phyloP scores from a whole-genome alignment of 129 eudicot genomes.

The Helichrysum umbraculigerum region DNA sequence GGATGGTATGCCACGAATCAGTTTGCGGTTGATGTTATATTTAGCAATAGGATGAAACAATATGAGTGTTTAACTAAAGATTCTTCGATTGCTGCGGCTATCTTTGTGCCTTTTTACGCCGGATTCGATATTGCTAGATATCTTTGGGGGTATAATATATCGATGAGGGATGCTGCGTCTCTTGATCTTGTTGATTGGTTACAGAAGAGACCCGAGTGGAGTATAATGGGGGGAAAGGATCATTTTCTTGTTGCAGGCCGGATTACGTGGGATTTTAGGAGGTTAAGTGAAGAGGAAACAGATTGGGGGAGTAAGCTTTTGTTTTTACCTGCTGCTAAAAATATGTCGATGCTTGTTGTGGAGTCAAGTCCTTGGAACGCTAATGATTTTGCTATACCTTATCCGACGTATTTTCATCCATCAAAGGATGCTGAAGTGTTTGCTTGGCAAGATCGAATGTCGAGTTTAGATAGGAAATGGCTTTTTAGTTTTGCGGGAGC shows the following conservation, averaged over 20 bases:
- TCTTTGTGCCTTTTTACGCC: slow-evolving; percentile 54
- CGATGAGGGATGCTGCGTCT: slow-evolving; percentile 42
- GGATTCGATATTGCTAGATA: slow-evolving; percentile 56
- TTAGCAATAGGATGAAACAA: slow-evolving; percentile 49
- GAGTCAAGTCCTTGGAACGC: slow-evolving; percentile 43
- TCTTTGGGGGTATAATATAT: slow-evolving; percentile 38
- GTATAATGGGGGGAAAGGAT: slow-evolving; percentile 41
- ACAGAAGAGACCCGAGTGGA: slow-evolving; percentile 45
- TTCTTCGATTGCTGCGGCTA: slow-evolving; percentile 49
- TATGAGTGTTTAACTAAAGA: slow-evolving; percentile 53
- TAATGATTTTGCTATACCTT: slow-evolving; percentile 50
- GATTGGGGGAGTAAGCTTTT: slow-evolving; percentile 58
- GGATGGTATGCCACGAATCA: slow-evolving; percentile 58
- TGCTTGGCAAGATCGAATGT: slow-evolving; percentile 46
- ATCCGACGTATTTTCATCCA: slow-evolving; percentile 60
- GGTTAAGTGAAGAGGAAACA: slow-evolving; percentile 27
- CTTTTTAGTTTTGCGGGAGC: slow-evolving; percentile 53
- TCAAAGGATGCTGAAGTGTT: slow-evolving; percentile 34
- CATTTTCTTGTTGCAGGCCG: slow-evolving; percentile 58
- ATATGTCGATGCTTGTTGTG: slow-evolving; percentile 55
- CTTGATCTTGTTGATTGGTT: slow-evolving; percentile 53
- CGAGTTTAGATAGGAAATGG: slow-evolving; percentile 30
- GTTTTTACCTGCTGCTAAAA: slow-evolving; percentile 45
- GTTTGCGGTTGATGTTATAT: slow-evolving; percentile 47
- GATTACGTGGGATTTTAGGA: slow-evolving; percentile 55